Evolutionary conservation across 345 rosid genomes (phyloP).

Genomic region (Orychophragmus violaceus): DNA sequence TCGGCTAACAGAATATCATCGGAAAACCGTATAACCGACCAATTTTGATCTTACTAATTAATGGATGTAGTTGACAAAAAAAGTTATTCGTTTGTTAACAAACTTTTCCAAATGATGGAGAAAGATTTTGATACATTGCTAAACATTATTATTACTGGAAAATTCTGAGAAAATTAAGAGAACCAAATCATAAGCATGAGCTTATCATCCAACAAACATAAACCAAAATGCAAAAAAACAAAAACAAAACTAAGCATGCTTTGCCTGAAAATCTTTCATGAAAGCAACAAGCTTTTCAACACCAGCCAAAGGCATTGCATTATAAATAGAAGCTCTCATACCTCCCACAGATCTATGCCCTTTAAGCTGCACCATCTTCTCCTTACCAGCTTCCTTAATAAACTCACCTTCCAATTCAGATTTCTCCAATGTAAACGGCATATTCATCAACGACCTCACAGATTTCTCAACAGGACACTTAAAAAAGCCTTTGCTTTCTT

Average conservation of each 20-base stretch:
- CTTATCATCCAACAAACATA: constrained; percentile 13
- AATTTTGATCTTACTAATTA: too few species aligned
- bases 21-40: too few species aligned
- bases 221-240: not conserved
- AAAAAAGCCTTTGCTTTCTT: constrained; percentile 77
- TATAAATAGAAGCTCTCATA: too few species aligned
- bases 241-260: not conserved
- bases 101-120: not conserved
- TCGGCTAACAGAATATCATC: too few species aligned
- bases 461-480: constrained; percentile 83
- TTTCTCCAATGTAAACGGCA: constrained; percentile 84
- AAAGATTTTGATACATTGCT: constrained; percentile 13
- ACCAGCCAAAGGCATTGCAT: too few species aligned
- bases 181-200: constrained; percentile 11
- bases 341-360: too few species aligned
- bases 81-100: not conserved
- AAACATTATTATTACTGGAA: constrained; percentile 10
- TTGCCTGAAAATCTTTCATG: too few species aligned
- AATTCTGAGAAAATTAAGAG: not conserved
- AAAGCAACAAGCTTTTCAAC: too few species aligned
- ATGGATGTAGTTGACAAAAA: too few species aligned
- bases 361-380: constrained; percentile 95
- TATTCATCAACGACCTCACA: constrained; percentile 93
- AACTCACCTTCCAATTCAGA: constrained; percentile 92
- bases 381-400: constrained; percentile 82